phyloP scores from a whole-genome alignment of 148 eudicot genomes.

The Chenopodium berlandieri region DNA sequence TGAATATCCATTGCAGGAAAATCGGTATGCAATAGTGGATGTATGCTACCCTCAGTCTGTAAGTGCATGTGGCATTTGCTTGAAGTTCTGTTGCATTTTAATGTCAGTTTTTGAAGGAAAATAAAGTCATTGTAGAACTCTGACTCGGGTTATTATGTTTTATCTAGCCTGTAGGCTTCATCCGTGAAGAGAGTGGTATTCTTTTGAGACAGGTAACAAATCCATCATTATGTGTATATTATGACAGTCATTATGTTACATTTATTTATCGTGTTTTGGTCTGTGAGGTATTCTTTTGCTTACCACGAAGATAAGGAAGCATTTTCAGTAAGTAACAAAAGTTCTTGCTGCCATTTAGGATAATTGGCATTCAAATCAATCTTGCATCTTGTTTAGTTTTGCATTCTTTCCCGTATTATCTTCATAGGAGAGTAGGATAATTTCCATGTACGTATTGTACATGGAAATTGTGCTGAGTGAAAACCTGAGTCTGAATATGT shows the following conservation, averaged over 20 bases:
- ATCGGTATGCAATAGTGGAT: constrained; percentile 82
- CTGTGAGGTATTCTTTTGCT: background rate
- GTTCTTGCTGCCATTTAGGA: background rate
- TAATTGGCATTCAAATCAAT: no score
- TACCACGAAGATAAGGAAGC: no score
- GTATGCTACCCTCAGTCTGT: constrained; percentile 77
- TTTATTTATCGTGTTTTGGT: background rate
- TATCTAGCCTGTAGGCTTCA: constrained; percentile 88
- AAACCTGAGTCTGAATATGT: background rate
- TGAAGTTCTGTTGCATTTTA: constrained; percentile 12
- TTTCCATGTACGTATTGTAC: background rate
- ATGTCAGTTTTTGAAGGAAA: constrained; percentile 4
- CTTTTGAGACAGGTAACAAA: constrained; percentile 76
- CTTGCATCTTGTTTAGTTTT: background rate
- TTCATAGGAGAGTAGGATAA: background rate
- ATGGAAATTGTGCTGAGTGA: background rate
- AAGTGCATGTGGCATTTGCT: constrained; percentile 32
- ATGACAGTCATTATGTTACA: background rate
- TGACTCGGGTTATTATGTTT: constrained; percentile 15
- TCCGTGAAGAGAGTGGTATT: constrained; percentile 78
- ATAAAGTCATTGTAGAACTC: constrained; percentile 3
- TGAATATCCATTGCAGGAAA: constrained; percentile 58
- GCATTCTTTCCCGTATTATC: background rate
- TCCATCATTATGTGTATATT: background rate
- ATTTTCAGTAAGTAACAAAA: background rate